These are phyloP conservation scores for Diplocarpon rosae DNA, from an alignment of 2,329 filamentous ascomycete genomes.

Conservation along the genomic window DNA sequence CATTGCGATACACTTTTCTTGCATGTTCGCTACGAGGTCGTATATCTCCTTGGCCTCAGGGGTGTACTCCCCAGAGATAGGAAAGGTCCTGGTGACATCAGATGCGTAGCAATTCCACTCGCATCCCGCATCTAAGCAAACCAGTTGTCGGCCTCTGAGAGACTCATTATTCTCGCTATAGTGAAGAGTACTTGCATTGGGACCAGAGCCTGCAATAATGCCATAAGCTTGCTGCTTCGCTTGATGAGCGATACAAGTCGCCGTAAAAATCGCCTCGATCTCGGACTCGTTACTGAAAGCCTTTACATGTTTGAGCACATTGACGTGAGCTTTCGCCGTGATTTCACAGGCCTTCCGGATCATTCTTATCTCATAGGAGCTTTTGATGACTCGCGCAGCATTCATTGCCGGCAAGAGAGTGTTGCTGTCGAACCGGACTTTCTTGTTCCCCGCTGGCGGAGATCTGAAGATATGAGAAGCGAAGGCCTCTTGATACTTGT, in stretches of 20 bases:
- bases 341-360: slow-evolving; percentile 74
- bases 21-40: slow-evolving; percentile 70
- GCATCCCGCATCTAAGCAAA: slow-evolving; percentile 79
- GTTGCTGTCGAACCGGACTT: slow-evolving; percentile 34
- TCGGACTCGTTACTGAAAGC: slow-evolving; percentile 66
- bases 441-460: not conserved
- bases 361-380: slow-evolving; percentile 72
- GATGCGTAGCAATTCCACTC: slow-evolving; percentile 81
- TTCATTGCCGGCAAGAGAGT: slow-evolving; percentile 64
- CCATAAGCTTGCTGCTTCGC: slow-evolving; percentile 75
- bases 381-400: slow-evolving; percentile 70
- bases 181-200: slow-evolving; percentile 77
- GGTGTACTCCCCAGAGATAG: slow-evolving; percentile 60
- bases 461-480: slow-evolving; percentile 4
- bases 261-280: slow-evolving; percentile 67
- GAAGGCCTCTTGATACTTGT: slow-evolving; percentile 31
- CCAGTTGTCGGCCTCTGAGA: slow-evolving; percentile 56
- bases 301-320: slow-evolving; percentile 54
- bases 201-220: slow-evolving; percentile 75
- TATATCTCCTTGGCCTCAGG: slow-evolving; percentile 64
- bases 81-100: slow-evolving; percentile 83
- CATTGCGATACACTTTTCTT: slow-evolving; percentile 57
- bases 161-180: slow-evolving; percentile 72
- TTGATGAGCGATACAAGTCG: slow-evolving; percentile 59
- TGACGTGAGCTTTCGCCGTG: slow-evolving; percentile 65